A percentile compares a stretch with the other conserved stretches of the same genome.
phyloP scores from a whole-genome alignment of 2,329 filamentous ascomycete genomes.

The Coleophoma cylindrospora region DNA sequence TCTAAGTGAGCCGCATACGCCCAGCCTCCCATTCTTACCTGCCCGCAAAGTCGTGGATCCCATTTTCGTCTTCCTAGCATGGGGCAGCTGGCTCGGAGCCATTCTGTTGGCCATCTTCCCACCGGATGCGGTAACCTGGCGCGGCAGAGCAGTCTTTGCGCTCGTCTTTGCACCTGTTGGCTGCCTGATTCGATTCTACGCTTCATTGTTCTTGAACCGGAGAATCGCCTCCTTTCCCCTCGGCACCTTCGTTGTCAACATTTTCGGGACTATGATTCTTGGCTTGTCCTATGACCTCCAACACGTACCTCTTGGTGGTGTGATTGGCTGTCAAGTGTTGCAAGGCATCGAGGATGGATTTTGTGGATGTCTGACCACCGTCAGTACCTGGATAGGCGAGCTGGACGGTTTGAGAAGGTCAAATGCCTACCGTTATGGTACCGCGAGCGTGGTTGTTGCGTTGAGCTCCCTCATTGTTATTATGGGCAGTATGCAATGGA shows the following conservation, averaged over 20 bases:
- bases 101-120: conserved; percentile 68
- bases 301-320: conserved; percentile 50
- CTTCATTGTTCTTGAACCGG: conserved; percentile 66
- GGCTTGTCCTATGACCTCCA: conserved; percentile 77
- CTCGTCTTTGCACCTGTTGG: conserved; percentile 80
- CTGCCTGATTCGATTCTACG: conserved; percentile 70
- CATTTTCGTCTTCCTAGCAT: conserved; percentile 57
- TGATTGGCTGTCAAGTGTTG: conserved; percentile 62
- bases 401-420: conserved; percentile 45
- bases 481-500: conserved; percentile 75
- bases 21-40: conserved; percentile 52
- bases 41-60: conserved; percentile 61
- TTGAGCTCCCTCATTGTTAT: conserved; percentile 59
- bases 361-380: conserved; percentile 60
- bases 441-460: conserved; percentile 52
- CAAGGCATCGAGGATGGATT: conserved; percentile 64
- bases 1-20: conserved; percentile 50
- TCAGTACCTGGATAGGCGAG: conserved; percentile 64
- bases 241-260: conserved; percentile 80
- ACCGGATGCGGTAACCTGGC: conserved; percentile 61
- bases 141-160: conserved; percentile 68
- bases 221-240: conserved; percentile 66
- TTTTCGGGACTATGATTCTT: conserved; percentile 69
- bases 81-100: conserved; percentile 73
- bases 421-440: conserved; percentile 66